Evolutionary conservation across 331 rosid genomes (phyloP).

Genomic region (Quercus tomentella): DNA sequence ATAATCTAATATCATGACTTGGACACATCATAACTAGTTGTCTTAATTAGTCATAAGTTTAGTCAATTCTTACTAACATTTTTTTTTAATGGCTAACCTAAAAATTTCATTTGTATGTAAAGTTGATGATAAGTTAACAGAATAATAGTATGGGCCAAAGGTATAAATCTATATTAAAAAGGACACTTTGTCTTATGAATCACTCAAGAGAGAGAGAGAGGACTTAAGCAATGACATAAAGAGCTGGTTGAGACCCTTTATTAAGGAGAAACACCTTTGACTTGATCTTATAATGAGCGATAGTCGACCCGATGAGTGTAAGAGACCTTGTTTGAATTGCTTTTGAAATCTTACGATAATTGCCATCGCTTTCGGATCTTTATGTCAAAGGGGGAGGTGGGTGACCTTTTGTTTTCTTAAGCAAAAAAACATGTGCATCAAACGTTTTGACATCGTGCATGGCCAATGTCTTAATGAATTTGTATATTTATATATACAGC

Average conservation of each 20-base stretch:
- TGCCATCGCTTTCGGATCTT: slow-evolving; percentile 7
- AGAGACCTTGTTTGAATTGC: neutral
- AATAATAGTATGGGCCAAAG: neutral
- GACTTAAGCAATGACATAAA: neutral
- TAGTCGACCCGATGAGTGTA: neutral
- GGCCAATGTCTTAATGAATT: neutral
- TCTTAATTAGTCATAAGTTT: neutral
- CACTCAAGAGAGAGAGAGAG: neutral
- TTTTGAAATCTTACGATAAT: neutral
- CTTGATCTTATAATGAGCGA: neutral
- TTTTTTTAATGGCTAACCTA: no score
- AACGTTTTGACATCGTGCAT: slow-evolving; percentile 7
- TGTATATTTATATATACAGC: neutral
- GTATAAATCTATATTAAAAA: neutral
- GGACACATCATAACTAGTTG: neutral
- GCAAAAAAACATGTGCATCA: slow-evolving; percentile 3
- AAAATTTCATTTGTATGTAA: neutral
- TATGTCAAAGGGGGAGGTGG: neutral
- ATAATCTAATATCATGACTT: neutral
- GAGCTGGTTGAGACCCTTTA: neutral
- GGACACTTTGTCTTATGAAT: neutral
- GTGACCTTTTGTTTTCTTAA: slow-evolving; percentile 10
- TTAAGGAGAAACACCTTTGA: neutral
- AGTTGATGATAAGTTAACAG: neutral
- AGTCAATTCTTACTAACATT: neutral